These are phyloP conservation scores for Aspergillus sp. DNA, from an alignment of 2,329 filamentous ascomycete genomes.

Conservation along the genomic window DNA sequence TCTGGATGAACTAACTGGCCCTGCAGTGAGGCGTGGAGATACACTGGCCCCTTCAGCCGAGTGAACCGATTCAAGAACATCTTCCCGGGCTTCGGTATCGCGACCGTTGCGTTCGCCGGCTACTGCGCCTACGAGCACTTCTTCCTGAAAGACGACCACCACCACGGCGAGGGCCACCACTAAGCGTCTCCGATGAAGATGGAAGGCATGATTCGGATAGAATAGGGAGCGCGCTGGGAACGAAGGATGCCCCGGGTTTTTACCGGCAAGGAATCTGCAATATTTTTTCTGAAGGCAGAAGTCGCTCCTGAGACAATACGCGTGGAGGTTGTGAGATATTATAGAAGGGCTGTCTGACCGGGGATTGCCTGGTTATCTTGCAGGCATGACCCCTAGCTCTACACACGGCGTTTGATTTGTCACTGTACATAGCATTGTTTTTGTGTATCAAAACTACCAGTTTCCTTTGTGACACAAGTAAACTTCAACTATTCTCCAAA, in stretches of 20 bases:
- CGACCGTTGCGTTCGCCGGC: constrained; percentile 81
- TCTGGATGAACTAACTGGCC: constrained; percentile 16
- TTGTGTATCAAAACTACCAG: constrained; percentile 19
- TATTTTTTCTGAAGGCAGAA: background rate
- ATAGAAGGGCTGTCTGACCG: constrained; percentile 11
- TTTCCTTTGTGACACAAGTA: background rate
- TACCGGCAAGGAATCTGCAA: constrained; percentile 5
- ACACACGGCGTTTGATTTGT: constrained; percentile 33
- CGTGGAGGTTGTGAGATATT: constrained; percentile 9
- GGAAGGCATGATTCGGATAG: background rate
- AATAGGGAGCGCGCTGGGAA: constrained; percentile 17
- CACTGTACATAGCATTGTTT: constrained; percentile 39
- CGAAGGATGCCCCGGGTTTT: constrained; percentile 24
- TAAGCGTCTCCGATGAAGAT: constrained; percentile 30
- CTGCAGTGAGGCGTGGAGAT: constrained; percentile 88
- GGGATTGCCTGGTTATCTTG: constrained; percentile 14
- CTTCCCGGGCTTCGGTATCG: constrained; percentile 90
- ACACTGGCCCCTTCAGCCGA: constrained; percentile 82
- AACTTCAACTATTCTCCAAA: background rate
- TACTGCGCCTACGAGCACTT: constrained; percentile 91
- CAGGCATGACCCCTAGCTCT: constrained; percentile 19
- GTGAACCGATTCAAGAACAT: constrained; percentile 83
- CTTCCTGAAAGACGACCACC: constrained; percentile 72
- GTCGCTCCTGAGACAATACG: background rate
- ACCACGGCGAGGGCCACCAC: constrained; percentile 58